Percentiles rank a stretch among this genome's conserved stretches.
phyloP scores from a whole-genome alignment of 1,139 yeast species.

The Magnusiomyces fungicola region DNA sequence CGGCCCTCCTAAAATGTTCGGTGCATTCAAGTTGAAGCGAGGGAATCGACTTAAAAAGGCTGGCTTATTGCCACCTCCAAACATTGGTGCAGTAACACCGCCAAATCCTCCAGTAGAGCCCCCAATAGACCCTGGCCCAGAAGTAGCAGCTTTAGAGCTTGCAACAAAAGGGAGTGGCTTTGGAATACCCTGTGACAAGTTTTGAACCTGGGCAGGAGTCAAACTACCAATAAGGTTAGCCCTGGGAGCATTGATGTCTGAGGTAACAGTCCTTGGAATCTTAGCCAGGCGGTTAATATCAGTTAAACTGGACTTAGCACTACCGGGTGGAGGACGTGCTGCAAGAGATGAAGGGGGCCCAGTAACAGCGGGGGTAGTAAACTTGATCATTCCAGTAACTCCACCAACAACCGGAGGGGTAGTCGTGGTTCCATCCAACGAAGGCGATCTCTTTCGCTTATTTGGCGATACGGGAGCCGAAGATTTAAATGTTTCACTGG shows the following conservation, averaged over 20 bases:
- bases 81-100: conserved; percentile 6
- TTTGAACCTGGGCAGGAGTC: not conserved
- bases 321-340: too few species aligned
- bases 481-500: not conserved
- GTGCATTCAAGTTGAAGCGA: not conserved
- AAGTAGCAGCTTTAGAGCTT: not conserved
- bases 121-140: conserved; percentile 10
- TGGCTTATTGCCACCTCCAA: not conserved
- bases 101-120: conserved; percentile 6
- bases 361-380: too few species aligned
- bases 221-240: not conserved
- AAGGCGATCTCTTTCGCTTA: not conserved
- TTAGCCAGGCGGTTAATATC: too few species aligned
- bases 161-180: not conserved
- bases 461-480: not conserved
- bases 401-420: too few species aligned
- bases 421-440: too few species aligned
- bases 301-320: too few species aligned
- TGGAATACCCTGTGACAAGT: not conserved
- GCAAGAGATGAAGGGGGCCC: too few species aligned
- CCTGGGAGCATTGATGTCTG: not conserved
- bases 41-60: conserved; percentile 2
- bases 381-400: too few species aligned
- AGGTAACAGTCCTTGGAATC: too few species aligned
- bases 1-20: not conserved